phyloP scores from a whole-genome alignment of 2,329 filamentous ascomycete genomes.

The Colletotrichum australisinense region DNA sequence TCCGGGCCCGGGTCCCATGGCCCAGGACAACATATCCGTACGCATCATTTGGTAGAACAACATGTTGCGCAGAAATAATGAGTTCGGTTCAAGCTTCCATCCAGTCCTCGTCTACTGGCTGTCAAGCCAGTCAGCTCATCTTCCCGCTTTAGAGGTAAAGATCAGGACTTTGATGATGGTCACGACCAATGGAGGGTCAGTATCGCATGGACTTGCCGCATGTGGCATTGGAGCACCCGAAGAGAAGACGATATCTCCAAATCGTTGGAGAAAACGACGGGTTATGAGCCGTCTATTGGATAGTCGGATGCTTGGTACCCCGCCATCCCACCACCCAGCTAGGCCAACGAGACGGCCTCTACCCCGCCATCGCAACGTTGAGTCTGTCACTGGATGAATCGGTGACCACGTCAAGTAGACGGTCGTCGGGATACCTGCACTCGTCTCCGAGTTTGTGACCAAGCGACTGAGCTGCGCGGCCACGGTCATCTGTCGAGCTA shows the following conservation, averaged over 20 bases:
- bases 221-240: neutral
- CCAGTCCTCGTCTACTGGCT: neutral
- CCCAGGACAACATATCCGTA: neutral
- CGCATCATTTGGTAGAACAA: neutral
- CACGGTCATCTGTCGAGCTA: neutral
- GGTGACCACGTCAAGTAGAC: neutral
- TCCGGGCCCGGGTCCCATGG: neutral
- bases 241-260: slow-evolving; percentile 12
- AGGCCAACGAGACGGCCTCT: neutral
- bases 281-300: neutral
- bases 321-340: neutral
- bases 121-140: neutral
- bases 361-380: slow-evolving; percentile 8
- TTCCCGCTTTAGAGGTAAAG: neutral
- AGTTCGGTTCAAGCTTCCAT: neutral
- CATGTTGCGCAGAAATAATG: neutral
- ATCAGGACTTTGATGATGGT: neutral
- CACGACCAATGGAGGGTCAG: slow-evolving; percentile 4
- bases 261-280: slow-evolving; percentile 16
- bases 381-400: neutral
- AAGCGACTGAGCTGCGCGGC: neutral
- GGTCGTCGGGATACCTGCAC: neutral
- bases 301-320: neutral
- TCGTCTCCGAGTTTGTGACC: neutral
- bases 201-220: slow-evolving; percentile 30